Base-by-base conservation (phyloP, 192 early-diverging fungal species). In the Coemansia sp. region DNA sequence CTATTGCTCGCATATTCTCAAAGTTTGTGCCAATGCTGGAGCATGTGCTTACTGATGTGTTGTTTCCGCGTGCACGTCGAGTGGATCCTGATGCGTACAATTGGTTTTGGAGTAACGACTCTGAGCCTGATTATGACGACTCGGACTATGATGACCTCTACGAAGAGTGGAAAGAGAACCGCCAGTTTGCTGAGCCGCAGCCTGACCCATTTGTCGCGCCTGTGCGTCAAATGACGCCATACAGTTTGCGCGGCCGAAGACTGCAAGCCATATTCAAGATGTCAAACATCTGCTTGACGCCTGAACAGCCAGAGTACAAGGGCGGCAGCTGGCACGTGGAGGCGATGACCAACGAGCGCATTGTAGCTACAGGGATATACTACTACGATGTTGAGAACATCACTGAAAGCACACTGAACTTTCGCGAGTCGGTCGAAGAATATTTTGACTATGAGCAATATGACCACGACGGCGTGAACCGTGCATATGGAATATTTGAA, bases 341-440 rank as follows among this genome's bases (percentile, higher is more conserved):
- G 54, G 91, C 85, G 4, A 89, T 87, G 81, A 71, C 74, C 10
- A 83, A 87, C 67, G 91, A 93, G 65, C 70, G 79, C 53, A 90
- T 93, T 51, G 77, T 88, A 2, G 89, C 91, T 1, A 87, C 88
- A 0, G 91, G 89, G 2, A 84, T 93, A 37, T 86, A 86, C 67
- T 91, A 90, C 69, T 90, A 90, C 70, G 80, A 83, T 49, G 65
- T 86, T 0, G 84, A 85, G 19, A 90, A 93, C 81, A 86, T 91
- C 54, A 85, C 84, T 15, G 75, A 83, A 3, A 84, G 84, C 22
- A 72, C 74, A 0, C 80, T 90, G 24, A 57, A 56, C 0, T 93
- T 92, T 70, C 85, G 87, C 23, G 71, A 43, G 29, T 37, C 51
- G 1, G 19, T 62, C 9, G 73, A 19, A 0, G 63, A 65, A 19